Evolutionary conservation across 345 rosid species (phyloP), one percentile per base, ranked within the genome.

Genomic region (Citropsis articulata): DNA sequence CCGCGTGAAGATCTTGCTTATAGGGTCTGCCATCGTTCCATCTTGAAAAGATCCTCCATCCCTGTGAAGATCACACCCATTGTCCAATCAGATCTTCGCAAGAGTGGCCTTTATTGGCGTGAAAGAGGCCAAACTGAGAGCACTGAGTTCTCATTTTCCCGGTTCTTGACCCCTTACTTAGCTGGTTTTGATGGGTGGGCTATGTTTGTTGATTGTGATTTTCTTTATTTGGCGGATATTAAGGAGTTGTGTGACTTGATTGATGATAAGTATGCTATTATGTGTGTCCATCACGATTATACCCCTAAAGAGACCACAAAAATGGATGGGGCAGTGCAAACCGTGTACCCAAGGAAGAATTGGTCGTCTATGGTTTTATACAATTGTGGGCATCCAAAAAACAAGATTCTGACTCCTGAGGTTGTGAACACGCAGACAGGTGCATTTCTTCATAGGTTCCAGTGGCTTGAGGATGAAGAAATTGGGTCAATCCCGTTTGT

Each of bases 351-450:
- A 0, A 89, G 99, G 85, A 96, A 96, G 94, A 96, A 96, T 73
- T 96, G 97, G 99, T 96, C 99, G 4, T 96, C 99, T 0, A 96
- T 96, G 99, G 99, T 96, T 66, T 80, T 96, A 73, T 96, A 96
- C 83, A 96, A 96, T 13, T 96, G 98, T 72, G 92, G 91, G 5
- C 99, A 94, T 66, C 98, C 94, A 0, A 96, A 96, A 83, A 96
- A 92, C 92, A 92, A 83, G 88, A 82, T 77, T 0, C 69, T 96
- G 80, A 88, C 82, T 3, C 97, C 97, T 4, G 93, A 91, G 71
- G 80, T 69, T 72, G 99, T 96, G 18, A 96, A 89, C n/a, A 79
- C 85, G 0, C 91, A 91, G 81, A 85, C 92, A 0, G 99, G 99
- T 69, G 97, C 99, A 7, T 96, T 88, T 69, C 96, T 94, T 28